Conservation (phyloP, 331 rosid genomes). For the Cydonia oblonga region DNA sequence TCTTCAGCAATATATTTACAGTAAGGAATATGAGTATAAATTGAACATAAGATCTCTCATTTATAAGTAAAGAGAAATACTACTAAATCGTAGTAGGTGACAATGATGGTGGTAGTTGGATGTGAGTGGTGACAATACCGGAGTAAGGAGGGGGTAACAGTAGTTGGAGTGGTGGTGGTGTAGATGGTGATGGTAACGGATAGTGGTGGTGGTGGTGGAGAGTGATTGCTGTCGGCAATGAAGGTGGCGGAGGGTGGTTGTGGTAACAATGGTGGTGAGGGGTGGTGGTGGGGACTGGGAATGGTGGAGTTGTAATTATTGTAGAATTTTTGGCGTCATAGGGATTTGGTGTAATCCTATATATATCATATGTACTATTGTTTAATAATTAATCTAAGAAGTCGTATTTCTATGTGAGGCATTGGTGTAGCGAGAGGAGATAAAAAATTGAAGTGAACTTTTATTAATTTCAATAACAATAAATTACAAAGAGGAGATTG, state of each 20-base stretch:
- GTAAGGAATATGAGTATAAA: too few relatives aligned
- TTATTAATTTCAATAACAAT: neutral
- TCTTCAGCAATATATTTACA: too few relatives aligned
- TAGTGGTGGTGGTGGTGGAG: neutral
- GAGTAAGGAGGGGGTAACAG: neutral
- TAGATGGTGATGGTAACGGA: neutral
- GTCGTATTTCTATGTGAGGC: neutral
- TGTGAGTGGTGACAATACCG: neutral
- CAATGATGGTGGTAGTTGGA: too few relatives aligned
- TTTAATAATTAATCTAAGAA: neutral
- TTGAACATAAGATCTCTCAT: accelerated
- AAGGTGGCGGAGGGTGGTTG: neutral
- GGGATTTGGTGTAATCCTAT: too few relatives aligned
- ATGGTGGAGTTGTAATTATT: too few relatives aligned
- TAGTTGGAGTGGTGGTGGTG: neutral
- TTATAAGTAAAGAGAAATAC: too few relatives aligned
- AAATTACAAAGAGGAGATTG: neutral
- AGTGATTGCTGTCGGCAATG: too few relatives aligned
- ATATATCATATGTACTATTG: too few relatives aligned
- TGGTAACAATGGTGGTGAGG: neutral
- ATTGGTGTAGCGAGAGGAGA: too few relatives aligned
- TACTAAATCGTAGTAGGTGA: too few relatives aligned
- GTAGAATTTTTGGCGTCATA: too few relatives aligned
- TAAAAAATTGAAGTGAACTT: neutral
- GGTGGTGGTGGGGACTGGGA: neutral